Evolutionary conservation across 2,329 filamentous ascomycete species (phyloP), one percentile per base, ranked within the genome.

Genomic region (Alternaria dauci): DNA sequence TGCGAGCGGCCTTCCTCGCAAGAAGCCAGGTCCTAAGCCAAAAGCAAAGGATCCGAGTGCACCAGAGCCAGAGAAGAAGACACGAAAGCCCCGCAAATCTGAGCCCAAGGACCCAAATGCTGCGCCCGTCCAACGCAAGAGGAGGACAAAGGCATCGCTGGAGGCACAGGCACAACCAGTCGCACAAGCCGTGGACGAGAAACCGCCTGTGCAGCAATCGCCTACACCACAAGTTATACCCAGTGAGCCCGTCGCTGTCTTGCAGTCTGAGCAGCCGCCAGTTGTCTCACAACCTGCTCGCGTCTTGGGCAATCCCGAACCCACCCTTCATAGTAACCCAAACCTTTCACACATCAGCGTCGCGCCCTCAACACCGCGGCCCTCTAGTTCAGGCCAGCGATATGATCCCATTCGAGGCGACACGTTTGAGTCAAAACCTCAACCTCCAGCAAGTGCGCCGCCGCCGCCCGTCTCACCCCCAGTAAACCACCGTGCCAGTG

Each of bases 371-470:
- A 82, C 82, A 61, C 81, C 83, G 53, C 79, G 84, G 58, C 82
- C 81, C 64, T 77, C 90, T 51, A 89, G 89, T 14, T 91, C 91
- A 71, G 90, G 93, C 43, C 91, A 93, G 72, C 92, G 91, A 71
- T 97, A 95, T 80, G 94, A 97, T 77, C 94, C 94, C 0, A 93
- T 97, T 65, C 88, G 94, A 47, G 92, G 87, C 6, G 86, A 90
- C 55, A 55, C 79, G 63, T 63, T 75, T 68, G 71, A 81, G 71
- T 73, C 77, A 16, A 80, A 80, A 42, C 78, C 81, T 20, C 78
- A 73, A 61, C 79, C 52, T 67, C 76, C 66, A 61, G 82, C 81
- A 65, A 83, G 75, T 63, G 81, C 80, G 26, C 77, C 83, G 20
- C 77, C 83, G 25, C 77, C 83, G 20, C 75, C 81, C n/a, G 79